phyloP scores from a whole-genome alignment of 169 alveolate species.

The Plasmodium chabaudi region DNA sequence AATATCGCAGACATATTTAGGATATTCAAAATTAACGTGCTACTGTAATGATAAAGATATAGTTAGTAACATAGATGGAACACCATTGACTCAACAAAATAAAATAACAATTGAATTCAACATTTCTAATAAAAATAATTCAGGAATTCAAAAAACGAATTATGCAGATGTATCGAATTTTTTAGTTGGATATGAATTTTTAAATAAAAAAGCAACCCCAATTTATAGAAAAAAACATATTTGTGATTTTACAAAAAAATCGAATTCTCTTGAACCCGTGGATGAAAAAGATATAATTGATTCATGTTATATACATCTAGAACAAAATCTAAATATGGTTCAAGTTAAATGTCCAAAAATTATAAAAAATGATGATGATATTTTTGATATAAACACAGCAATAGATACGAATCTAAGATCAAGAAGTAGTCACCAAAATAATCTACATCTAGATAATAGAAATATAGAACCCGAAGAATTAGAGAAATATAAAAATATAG shows the following conservation, averaged over 20 bases:
- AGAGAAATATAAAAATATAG: constrained; percentile 40
- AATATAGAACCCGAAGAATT: constrained; percentile 5
- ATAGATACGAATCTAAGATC: neutral
- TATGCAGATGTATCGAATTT: constrained; percentile 13
- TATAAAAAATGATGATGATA: neutral
- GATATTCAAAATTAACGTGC: constrained; percentile 14
- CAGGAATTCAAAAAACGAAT: constrained; percentile 6
- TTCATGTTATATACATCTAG: constrained; percentile 31
- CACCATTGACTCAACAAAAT: constrained; percentile 2
- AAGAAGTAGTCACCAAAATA: neutral
- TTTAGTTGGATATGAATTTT: constrained; percentile 19
- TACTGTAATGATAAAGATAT: constrained; percentile 19
- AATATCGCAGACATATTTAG: constrained; percentile 46
- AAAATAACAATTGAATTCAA: constrained; percentile 41
- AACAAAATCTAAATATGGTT: constrained; percentile 31
- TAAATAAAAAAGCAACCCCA: constrained; percentile 2
- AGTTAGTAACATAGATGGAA: neutral
- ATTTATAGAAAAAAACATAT: constrained; percentile 35
- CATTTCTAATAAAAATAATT: constrained; percentile 18
- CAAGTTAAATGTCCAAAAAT: constrained; percentile 48
- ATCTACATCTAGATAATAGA: neutral
- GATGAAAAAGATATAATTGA: neutral
- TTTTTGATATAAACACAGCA: neutral
- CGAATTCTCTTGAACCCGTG: constrained; percentile 17
- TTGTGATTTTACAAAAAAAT: constrained; percentile 60